Evolutionary conservation across 2,329 filamentous ascomycete species (phyloP), one percentile per base, ranked within the genome.

Genomic region (Aaosphaeria arxii): DNA sequence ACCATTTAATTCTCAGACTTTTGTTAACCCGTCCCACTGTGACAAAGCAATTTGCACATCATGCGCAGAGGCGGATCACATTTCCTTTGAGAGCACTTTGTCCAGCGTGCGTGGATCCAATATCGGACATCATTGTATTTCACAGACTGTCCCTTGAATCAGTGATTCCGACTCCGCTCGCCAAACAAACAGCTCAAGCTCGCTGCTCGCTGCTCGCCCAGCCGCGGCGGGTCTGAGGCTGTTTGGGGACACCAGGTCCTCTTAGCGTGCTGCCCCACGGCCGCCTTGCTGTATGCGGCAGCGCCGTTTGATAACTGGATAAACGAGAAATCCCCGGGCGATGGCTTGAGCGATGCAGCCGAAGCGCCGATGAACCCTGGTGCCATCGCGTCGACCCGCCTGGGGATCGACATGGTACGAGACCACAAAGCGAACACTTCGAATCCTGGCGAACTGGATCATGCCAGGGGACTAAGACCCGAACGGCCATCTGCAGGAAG

Each of bases 311-410:
- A 53, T 48, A 56, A 40, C 44, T 66, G 57, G 62, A 67, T 59
- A 61, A 24, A 60, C 55, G 56, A 65, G 57, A 66, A 67, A 62
- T 69, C 62, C 60, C 66, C 64, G 58, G 52, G 35, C 53, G 51
- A 52, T 66, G 63, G 59, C 64, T 62, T 58, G 55, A 58, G 55
- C 57, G 58, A 60, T 61, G 61, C 62, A 65, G 61, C 63, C 64
- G 62, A 66, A 57, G 63, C 63, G 58, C 62, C 63, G 63, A 65
- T 47, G 40, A 54, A 61, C 56, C 64, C 63, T 64, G 57, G 58
- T 24, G 33, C 7, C 7, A 36, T 36, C 33, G 33, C n/a, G 54
- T 57, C 59, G 55, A 66, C 62, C 63, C 63, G 64, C 53, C 55
- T 61, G 50, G 54, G 61, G 66, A 69, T 69, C 66, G 63, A 62